A percentile compares a stretch with the other conserved stretches of the same genome.
Conservation (phyloP, 306 rosid species). For the Trifolium repens region DNA sequence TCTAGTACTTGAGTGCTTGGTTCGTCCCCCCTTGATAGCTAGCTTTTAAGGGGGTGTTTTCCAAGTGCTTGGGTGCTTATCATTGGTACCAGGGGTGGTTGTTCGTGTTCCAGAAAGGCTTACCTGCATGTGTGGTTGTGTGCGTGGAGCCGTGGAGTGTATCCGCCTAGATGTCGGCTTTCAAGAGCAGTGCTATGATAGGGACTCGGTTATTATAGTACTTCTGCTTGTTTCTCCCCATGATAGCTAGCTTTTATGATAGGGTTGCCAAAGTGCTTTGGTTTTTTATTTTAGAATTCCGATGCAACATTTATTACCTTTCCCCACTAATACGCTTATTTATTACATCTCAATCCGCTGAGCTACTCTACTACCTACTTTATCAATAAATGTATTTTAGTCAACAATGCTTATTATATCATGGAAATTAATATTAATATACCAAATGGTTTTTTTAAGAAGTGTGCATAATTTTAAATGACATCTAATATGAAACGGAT, state of each 20-base stretch:
- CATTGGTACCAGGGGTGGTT: no score
- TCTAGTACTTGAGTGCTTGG: no score
- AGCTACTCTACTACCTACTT: background rate
- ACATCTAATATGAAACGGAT: no score
- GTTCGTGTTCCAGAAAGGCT: no score
- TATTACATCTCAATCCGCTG: background rate
- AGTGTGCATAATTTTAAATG: background rate
- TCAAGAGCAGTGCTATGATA: no score
- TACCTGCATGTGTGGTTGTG: no score
- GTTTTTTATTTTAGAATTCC: background rate
- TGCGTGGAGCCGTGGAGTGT: no score
- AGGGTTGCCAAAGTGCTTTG: background rate
- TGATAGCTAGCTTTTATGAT: background rate
- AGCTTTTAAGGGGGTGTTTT: no score
- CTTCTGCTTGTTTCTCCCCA: background rate
- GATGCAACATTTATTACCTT: background rate
- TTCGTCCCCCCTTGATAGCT: no score
- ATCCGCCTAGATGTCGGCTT: no score
- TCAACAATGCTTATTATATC: background rate
- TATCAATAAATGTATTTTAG: background rate
- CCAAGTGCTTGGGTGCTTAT: no score
- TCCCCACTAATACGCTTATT: background rate
- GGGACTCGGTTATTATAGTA: background rate
- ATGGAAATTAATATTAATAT: background rate
- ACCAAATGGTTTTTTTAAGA: background rate